Percentiles rank a stretch among this genome's conserved stretches.
Evolutionary conservation across 2,329 filamentous ascomycete genomes (phyloP).

Genomic region (Exophiala mesophila): DNA sequence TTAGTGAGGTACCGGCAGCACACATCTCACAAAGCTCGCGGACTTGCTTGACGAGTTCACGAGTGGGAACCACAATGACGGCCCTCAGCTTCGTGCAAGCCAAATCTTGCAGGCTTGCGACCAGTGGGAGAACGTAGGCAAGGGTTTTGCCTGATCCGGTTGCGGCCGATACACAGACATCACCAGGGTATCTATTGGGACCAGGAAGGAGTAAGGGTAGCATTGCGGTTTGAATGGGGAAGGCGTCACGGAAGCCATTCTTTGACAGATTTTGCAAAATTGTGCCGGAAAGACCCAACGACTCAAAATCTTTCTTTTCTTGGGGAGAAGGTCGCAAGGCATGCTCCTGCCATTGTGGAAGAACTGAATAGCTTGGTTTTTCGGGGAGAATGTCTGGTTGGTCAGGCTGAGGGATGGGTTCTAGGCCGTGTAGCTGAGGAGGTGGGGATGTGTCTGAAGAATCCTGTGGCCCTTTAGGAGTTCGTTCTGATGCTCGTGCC

Average conservation of each 20-base stretch:
- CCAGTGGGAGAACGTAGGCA: conserved; percentile 81
- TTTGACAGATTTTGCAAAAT: conserved; percentile 58
- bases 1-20: conserved; percentile 64
- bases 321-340: conserved; percentile 40
- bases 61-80: conserved; percentile 81
- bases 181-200: conserved; percentile 59
- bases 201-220: conserved; percentile 73
- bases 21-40: conserved; percentile 72
- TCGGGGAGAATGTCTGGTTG: conserved; percentile 46
- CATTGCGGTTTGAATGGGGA: conserved; percentile 74
- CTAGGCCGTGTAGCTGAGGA: conserved; percentile 57
- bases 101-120: conserved; percentile 66
- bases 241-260: conserved; percentile 66
- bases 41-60: conserved; percentile 84
- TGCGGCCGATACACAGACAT: conserved; percentile 84
- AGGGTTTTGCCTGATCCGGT: conserved; percentile 96
- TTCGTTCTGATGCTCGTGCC: conserved; percentile 17
- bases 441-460: conserved; percentile 11
- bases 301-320: conserved; percentile 55
- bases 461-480: too few relatives aligned
- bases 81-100: conserved; percentile 65
- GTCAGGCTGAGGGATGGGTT: conserved; percentile 75
- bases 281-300: conserved; percentile 59
- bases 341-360: conserved; percentile 74
- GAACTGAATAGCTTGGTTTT: conserved; percentile 66